These are phyloP conservation scores for Mallotus japonicus DNA, from an alignment of 441 rosid genomes.

Conservation along the genomic window DNA sequence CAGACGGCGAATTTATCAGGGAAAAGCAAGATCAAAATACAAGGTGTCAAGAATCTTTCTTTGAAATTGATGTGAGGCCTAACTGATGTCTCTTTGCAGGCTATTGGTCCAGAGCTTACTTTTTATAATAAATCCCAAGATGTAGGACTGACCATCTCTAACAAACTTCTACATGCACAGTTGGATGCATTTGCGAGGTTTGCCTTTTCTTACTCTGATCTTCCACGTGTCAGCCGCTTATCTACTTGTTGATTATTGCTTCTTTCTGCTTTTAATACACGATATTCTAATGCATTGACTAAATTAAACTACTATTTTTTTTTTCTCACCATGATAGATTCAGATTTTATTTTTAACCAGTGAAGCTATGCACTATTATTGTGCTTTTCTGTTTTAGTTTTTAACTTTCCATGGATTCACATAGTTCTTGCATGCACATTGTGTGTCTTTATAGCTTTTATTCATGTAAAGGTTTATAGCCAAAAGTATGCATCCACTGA, in stretches of 20 bases:
- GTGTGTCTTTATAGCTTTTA: background rate
- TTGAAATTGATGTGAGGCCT: background rate
- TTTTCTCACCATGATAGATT: background rate
- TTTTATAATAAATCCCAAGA: conserved; percentile 83
- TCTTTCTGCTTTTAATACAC: background rate
- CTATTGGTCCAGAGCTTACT: conserved; percentile 94
- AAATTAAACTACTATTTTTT: background rate
- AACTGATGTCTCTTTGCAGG: conserved; percentile 51
- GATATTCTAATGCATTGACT: background rate
- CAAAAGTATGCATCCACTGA: background rate
- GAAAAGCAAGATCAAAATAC: background rate
- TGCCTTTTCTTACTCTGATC: background rate
- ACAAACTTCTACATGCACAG: conserved; percentile 90
- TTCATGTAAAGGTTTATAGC: too few relatives aligned
- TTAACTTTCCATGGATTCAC: background rate
- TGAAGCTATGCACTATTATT: background rate
- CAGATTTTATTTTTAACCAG: background rate
- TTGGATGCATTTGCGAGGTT: conserved; percentile 88
- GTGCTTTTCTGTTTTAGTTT: background rate
- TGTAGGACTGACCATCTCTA: conserved; percentile 62
- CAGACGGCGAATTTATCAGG: background rate
- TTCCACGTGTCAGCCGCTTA: background rate
- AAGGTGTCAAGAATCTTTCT: background rate
- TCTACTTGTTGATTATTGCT: background rate
- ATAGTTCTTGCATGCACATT: background rate